Base-by-base conservation (phyloP, 176 grass and related monocot species). In the Otatea glauca region DNA sequence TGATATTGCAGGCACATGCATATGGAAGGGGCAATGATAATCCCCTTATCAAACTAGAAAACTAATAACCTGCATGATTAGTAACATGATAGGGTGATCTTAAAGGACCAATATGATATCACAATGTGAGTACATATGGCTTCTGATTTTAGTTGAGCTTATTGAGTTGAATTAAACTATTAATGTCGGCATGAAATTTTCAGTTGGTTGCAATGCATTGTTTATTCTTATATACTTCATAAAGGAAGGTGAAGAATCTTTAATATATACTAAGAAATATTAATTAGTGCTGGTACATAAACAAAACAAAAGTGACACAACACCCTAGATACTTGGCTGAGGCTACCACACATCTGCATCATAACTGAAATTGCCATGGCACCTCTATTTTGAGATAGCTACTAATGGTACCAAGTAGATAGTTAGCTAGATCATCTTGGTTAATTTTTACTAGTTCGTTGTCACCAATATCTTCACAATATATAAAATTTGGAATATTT, bases 1-100 rank as follows among this genome's bases (percentile, higher is more conserved):
- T 87, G 85, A 90, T 74, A 87, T 90, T 75, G 75, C 68, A 90
- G 80, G 74, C 92, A 90, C 87, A 88, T 90, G 92, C 78, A 91
- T 78, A 76, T 76, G 77, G 85, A 93, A 74, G 76, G 45, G 72
- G 80, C 85, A 82, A 92, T 87, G 76, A 95, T 93, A 84, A 90
- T 86, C 75, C 86, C 86, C 72, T 80, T 83, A 79, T 74, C 80
- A 83, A 87, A 83, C 50, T 71, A 83, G 48, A 90, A 87, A 83
- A 74, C 60, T 74, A 83, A 72, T 87, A 84, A 90, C 43, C 71
- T 81, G 84, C 61, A 87, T 90, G 84, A 90, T 90, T 87, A 90
- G 80, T 87, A 87, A 84, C 80, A 86, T 90, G 84, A 87, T 83
- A 71, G 74, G 84, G 13, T 83, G 88, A 82, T 83, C 79, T 74